These are phyloP conservation scores for Fusarium torulosum DNA, from an alignment of 2,329 filamentous ascomycete species.

Conservation along the genomic window DNA sequence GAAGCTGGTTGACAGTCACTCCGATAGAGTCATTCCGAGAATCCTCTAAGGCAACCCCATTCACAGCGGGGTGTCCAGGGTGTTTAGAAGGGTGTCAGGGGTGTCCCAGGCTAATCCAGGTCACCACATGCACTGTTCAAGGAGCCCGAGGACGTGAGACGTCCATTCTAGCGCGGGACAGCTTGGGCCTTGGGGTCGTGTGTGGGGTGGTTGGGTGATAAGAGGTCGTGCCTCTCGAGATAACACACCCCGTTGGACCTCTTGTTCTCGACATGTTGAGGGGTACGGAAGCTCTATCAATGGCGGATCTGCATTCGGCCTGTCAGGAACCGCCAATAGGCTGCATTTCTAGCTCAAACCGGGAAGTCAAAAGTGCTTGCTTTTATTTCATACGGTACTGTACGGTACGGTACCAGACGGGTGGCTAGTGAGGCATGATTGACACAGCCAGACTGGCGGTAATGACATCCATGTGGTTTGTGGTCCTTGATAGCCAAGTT, in stretches of 20 bases:
- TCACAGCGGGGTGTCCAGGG: constrained; percentile 24
- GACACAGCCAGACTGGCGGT: neutral
- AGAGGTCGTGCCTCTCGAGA: constrained; percentile 4
- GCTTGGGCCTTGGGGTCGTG: neutral
- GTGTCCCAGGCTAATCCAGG: constrained; percentile 19
- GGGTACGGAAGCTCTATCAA: constrained; percentile 8
- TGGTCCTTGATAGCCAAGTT: neutral
- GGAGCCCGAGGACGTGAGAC: too few relatives aligned
- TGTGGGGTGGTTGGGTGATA: constrained; percentile 15
- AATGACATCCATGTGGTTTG: too few relatives aligned
- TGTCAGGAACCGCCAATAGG: constrained; percentile 38
- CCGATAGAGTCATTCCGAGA: constrained; percentile 27
- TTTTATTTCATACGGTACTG: too few relatives aligned
- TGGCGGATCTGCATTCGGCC: constrained; percentile 40
- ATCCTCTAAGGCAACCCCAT: constrained; percentile 34
- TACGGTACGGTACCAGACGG: too few relatives aligned
- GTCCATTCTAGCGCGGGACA: neutral
- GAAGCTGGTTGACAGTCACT: constrained; percentile 28
- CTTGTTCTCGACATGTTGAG: too few relatives aligned
- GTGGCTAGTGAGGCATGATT: neutral
- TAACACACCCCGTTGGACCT: neutral
- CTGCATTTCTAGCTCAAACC: constrained; percentile 25
- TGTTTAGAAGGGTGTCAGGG: constrained; percentile 1
- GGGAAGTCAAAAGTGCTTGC: too few relatives aligned
- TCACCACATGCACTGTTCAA: constrained; percentile 33